Percentiles rank a stretch among this genome's conserved stretches.
Conservation (phyloP, 2,329 filamentous ascomycete genomes). For the Hypoxylon sp. region DNA sequence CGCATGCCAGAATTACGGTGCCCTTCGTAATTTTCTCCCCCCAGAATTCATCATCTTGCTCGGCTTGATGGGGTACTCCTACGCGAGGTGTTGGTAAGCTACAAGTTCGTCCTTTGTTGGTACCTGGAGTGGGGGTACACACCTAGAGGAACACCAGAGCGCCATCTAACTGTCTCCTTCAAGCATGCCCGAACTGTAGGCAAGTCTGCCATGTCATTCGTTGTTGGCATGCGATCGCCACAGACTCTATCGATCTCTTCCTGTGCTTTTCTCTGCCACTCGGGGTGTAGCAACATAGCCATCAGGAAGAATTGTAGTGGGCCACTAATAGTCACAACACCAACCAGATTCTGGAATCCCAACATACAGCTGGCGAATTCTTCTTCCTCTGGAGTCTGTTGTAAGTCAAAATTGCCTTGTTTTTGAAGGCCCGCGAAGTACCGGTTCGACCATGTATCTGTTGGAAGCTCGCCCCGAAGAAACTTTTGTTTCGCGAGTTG, state of each 20-base stretch:
- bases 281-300: slow-evolving; percentile 67
- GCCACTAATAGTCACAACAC: slow-evolving; percentile 65
- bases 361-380: slow-evolving; percentile 66
- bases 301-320: slow-evolving; percentile 67
- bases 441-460: slow-evolving; percentile 64
- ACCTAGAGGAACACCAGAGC: slow-evolving; percentile 69
- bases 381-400: slow-evolving; percentile 62
- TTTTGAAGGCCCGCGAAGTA: slow-evolving; percentile 62
- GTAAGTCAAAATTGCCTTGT: slow-evolving; percentile 58
- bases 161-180: slow-evolving; percentile 72
- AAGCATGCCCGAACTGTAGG: slow-evolving; percentile 69
- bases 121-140: slow-evolving; percentile 18
- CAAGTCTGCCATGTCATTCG: slow-evolving; percentile 65
- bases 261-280: slow-evolving; percentile 68
- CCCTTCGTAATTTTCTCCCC: slow-evolving; percentile 65
- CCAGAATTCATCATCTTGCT: slow-evolving; percentile 62
- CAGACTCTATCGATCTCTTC: slow-evolving; percentile 71
- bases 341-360: slow-evolving; percentile 67
- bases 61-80: slow-evolving; percentile 66
- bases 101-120: not conserved
- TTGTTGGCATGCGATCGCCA: slow-evolving; percentile 67
- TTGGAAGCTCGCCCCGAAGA: slow-evolving; percentile 58
- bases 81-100: slow-evolving; percentile 5
- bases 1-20: slow-evolving; percentile 65
- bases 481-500: slow-evolving; percentile 60